A percentile compares a stretch with the other conserved stretches of the same genome.
phyloP scores from a whole-genome alignment of 208 protist genomes.

The Leishmania turanica region DNA sequence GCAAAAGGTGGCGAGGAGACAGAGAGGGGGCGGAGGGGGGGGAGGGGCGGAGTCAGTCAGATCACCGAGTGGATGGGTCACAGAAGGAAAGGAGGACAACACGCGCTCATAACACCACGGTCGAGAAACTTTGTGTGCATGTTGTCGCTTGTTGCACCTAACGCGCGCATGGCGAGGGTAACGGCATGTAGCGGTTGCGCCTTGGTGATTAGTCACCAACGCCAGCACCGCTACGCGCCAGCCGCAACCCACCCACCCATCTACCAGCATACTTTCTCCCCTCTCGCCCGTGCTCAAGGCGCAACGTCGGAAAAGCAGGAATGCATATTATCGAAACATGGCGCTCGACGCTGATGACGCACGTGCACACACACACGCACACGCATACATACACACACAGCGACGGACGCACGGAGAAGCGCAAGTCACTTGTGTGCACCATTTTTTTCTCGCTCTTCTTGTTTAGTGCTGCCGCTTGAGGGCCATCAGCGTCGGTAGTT shows the following conservation, averaged over 20 bases:
- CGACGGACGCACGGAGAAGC: background rate
- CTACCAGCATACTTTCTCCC: too few species aligned
- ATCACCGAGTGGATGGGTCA: background rate
- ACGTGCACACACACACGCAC: background rate
- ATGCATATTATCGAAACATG: background rate
- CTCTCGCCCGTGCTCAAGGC: background rate
- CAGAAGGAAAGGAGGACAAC: background rate
- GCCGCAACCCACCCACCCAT: background rate
- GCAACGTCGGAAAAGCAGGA: background rate
- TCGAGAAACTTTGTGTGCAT: background rate
- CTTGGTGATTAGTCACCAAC: background rate
- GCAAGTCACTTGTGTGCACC: background rate
- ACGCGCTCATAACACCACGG: background rate
- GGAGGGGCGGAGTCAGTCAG: background rate
- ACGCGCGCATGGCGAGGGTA: background rate
- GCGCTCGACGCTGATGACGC: background rate
- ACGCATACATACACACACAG: too few species aligned
- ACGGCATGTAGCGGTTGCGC: too few species aligned
- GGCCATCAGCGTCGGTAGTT: constrained; percentile 76
- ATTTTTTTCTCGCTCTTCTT: background rate
- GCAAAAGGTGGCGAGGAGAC: background rate
- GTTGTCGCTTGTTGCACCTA: background rate
- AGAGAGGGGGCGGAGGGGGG: background rate
- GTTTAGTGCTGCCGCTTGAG: background rate
- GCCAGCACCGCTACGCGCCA: background rate